Percentiles rank a stretch among this genome's conserved stretches.
phyloP scores from a whole-genome alignment of 2,329 filamentous ascomycete species.

The Hypomyces perniciosus region DNA sequence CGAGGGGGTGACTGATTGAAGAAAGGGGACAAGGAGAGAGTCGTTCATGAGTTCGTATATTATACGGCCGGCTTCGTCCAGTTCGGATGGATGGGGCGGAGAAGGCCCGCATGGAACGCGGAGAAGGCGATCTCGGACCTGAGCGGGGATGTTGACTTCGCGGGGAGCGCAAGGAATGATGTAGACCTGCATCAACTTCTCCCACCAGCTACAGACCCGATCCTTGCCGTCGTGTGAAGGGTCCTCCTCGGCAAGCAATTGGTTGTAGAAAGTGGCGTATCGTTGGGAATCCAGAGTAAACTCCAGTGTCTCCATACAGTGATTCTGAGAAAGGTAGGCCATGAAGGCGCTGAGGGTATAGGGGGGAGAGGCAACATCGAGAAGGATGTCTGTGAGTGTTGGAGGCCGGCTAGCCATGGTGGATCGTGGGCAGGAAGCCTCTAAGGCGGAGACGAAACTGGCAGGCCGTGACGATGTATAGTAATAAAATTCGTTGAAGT shows the following conservation, averaged over 20 bases:
- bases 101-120: slow-evolving; percentile 45
- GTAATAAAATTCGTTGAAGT: slow-evolving; percentile 38
- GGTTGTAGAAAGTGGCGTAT: slow-evolving; percentile 59
- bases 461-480: slow-evolving; percentile 40
- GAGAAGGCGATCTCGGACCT: slow-evolving; percentile 76
- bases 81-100: slow-evolving; percentile 66
- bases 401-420: slow-evolving; percentile 42
- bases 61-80: slow-evolving; percentile 79
- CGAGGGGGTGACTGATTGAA: slow-evolving; percentile 56
- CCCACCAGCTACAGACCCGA: slow-evolving; percentile 77
- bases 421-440: slow-evolving; percentile 30
- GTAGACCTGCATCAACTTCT: slow-evolving; percentile 82
- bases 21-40: slow-evolving; percentile 85
- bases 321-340: slow-evolving; percentile 93
- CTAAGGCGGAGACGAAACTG: slow-evolving; percentile 43
- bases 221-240: slow-evolving; percentile 43
- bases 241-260: slow-evolving; percentile 34
- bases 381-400: slow-evolving; percentile 78
- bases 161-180: slow-evolving; percentile 78
- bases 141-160: slow-evolving; percentile 84
- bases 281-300: slow-evolving; percentile 92
- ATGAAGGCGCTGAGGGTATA: slow-evolving; percentile 92
- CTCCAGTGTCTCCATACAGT: slow-evolving; percentile 92
- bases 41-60: slow-evolving; percentile 98
- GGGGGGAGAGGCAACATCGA: slow-evolving; percentile 77